phyloP scores from a whole-genome alignment of 805 yeast genomes.

The Wickerhamiella parazyma region DNA sequence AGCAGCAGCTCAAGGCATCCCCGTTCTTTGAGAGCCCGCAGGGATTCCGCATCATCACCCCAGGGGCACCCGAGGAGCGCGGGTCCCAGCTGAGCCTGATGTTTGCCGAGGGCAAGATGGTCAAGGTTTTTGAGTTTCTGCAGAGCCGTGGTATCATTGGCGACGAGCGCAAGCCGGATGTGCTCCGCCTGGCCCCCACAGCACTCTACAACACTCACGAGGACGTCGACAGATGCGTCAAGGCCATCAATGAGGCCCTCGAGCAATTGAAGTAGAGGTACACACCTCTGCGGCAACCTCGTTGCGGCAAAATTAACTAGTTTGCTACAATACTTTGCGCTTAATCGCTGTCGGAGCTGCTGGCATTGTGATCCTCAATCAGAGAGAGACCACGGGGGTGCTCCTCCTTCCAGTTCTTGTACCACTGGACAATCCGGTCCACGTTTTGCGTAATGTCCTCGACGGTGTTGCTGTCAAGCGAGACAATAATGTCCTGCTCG shows the following conservation, averaged over 20 bases:
- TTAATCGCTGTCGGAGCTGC: conserved; percentile 2
- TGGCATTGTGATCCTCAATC: conserved; percentile 1
- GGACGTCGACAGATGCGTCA: conserved; percentile 42
- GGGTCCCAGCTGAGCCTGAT: conserved; percentile 77
- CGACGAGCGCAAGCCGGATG: conserved; percentile 84
- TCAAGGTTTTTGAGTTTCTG: conserved; percentile 37
- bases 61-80: conserved; percentile 40
- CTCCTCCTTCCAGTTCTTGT: conserved; percentile 51
- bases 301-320: background rate
- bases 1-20: conserved; percentile 34
- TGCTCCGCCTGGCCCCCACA: conserved; percentile 76
- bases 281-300: no score
- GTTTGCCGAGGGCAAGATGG: conserved; percentile 51
- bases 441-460: conserved; percentile 78
- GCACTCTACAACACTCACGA: conserved; percentile 69
- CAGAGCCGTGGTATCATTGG: conserved; percentile 51
- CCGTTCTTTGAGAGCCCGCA: conserved; percentile 28
- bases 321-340: background rate
- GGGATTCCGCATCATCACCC: conserved; percentile 64
- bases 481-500: conserved; percentile 68
- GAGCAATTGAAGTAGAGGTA: no score
- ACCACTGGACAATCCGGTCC: conserved; percentile 63
- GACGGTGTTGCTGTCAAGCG: conserved; percentile 53
- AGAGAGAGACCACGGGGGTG: conserved; percentile 18
- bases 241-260: conserved; percentile 33